Conservation (phyloP, 352 stramenopile genomes). For the Phytophthora macrochlamydospora region DNA sequence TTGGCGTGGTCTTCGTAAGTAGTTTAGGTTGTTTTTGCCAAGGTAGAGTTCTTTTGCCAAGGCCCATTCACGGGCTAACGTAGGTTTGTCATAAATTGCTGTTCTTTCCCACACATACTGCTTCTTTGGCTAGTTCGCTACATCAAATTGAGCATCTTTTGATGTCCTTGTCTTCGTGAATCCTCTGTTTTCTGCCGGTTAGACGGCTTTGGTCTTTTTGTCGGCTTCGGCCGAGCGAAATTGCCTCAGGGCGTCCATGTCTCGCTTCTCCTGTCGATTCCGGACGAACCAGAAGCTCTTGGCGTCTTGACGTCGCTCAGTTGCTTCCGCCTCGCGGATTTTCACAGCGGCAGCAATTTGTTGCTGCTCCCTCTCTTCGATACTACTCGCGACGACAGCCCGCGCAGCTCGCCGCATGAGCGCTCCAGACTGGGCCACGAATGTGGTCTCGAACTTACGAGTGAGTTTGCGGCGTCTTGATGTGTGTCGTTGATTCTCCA, state of each 20-base stretch:
- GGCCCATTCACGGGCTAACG: too few relatives aligned
- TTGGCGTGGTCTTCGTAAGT: not conserved
- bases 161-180: constrained; percentile 74
- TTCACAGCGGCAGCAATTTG: constrained; percentile 29
- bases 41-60: not conserved
- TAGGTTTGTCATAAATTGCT: too few relatives aligned
- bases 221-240: constrained; percentile 30
- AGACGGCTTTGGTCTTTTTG: constrained; percentile 32
- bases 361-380: constrained; percentile 43
- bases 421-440: constrained; percentile 61
- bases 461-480: constrained; percentile 48
- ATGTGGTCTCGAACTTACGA: constrained; percentile 53
- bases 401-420: constrained; percentile 71
- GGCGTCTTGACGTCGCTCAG: constrained; percentile 51
- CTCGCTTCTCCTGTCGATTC: constrained; percentile 56
- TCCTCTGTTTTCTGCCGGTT: constrained; percentile 38
- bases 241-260: constrained; percentile 26
- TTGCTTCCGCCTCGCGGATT: constrained; percentile 40
- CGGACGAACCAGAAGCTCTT: constrained; percentile 74
- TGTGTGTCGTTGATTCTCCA: constrained; percentile 59
- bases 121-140: constrained; percentile 14
- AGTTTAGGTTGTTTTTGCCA: not conserved
- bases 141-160: constrained; percentile 67
- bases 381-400: constrained; percentile 37
- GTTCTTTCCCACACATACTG: not conserved